These are phyloP conservation scores for Cenchrus americanus DNA, from an alignment of 176 grass and related monocot genomes.

Conservation along the genomic window DNA sequence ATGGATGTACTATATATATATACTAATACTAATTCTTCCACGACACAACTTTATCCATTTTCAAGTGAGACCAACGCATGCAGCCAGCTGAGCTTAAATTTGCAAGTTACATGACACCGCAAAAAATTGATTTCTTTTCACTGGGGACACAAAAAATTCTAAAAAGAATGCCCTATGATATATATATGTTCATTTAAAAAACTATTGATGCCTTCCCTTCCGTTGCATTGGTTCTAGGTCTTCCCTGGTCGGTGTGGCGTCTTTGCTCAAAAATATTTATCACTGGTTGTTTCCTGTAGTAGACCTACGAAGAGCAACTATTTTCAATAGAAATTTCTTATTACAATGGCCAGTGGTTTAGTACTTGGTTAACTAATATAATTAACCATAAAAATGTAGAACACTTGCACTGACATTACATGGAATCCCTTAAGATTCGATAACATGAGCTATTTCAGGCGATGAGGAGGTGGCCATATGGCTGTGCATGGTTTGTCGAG, in stretches of 20 bases:
- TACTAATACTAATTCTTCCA: neutral
- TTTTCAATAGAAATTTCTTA: neutral
- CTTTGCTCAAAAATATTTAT: neutral
- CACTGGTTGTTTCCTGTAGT: neutral
- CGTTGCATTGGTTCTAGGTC: neutral
- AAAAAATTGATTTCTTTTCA: neutral
- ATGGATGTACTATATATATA: neutral
- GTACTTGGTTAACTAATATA: neutral
- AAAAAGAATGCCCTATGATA: neutral
- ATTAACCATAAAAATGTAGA: too few relatives aligned
- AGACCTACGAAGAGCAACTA: neutral
- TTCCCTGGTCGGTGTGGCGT: neutral
- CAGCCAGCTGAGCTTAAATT: neutral
- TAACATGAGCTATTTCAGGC: neutral
- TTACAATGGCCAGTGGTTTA: neutral
- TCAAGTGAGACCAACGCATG: neutral
- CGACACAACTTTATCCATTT: neutral
- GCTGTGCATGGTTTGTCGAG: neutral
- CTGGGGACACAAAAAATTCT: neutral
- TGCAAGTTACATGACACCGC: neutral
- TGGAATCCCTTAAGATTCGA: neutral
- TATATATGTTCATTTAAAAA: too few relatives aligned
- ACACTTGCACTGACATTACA: neutral
- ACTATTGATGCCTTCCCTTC: too few relatives aligned
- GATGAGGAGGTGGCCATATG: neutral